Base-by-base conservation (phyloP, 495 filamentous ascomycete species). In the Jackrogersella multiformis region DNA sequence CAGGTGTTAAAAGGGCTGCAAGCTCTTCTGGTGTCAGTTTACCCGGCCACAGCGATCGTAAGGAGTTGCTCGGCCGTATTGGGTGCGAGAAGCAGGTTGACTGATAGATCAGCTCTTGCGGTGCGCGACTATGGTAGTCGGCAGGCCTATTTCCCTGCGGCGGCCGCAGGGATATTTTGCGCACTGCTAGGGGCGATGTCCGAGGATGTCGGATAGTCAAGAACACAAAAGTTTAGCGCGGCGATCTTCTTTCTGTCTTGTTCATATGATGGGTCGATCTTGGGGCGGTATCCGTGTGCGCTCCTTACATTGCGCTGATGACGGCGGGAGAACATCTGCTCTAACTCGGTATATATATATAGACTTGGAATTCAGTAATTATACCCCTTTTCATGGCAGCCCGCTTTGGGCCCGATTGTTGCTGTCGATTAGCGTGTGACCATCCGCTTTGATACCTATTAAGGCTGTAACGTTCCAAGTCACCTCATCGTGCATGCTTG, bases 41-140 rank as follows among this genome's bases (percentile, higher is more conserved):
- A 56, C 83, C 85, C 6, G 87, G 88, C 38, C 89, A 90, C 73
- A 90, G 87, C 67, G 89, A 91, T 66, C 83, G 87, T 42, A 91
- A 91, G 77, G 89, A 90, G 70, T 77, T 92, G 54, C 78, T 92
- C 28, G 88, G 88, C 23, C 79, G 89, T 32, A 92, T 92, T 66
- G 89, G 89, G 52, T 92, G 89, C 73, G 89, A 92, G 74, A 91
- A 91, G 74, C 81, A 84, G 74, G 77, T 83, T 44, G 80, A 84
- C 42, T 83, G 61, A 80, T 62, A 49, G 5, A 55, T 52, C 44
- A 56, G 30, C 54, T 38, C 15, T 57, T 13, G 52, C 34, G 63
- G 53, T 39, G 15, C 28, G 55, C 41, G 18, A 24, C 32, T 48
- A 49, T 55, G 26, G 46, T 65, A 49, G 28, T 48, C 28, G 39